A percentile compares a stretch with the other conserved stretches of the same genome.
Conservation (phyloP, 768 basidiomycete species). For the Erythrobasidium yunnanense region DNA sequence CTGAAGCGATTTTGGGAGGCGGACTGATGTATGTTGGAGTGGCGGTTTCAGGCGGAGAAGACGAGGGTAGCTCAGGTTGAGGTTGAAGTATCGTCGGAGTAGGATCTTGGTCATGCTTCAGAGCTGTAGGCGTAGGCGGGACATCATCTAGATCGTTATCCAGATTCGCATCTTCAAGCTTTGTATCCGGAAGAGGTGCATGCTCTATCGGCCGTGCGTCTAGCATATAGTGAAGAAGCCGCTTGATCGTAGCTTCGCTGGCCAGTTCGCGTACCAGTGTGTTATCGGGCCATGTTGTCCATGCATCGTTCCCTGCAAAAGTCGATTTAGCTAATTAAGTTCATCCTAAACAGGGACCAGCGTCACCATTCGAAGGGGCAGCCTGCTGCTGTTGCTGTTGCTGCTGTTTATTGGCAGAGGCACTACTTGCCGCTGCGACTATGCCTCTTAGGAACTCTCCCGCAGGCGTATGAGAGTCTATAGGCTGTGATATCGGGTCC, state of each 20-base stretch:
- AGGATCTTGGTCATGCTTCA: too few species aligned
- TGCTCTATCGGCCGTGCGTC: constrained; percentile 48
- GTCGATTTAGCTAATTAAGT: not conserved
- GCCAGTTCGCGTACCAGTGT: constrained; percentile 81
- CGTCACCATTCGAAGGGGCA: not conserved
- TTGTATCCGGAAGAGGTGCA: not conserved
- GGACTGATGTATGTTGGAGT: not conserved
- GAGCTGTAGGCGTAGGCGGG: too few species aligned
- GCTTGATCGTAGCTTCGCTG: constrained; percentile 56
- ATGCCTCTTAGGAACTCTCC: constrained; percentile 87
- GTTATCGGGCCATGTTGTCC: constrained; percentile 47
- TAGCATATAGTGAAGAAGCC: constrained; percentile 65
- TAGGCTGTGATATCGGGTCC: constrained; percentile 64
- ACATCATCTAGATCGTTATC: too few species aligned
- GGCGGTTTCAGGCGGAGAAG: not conserved
- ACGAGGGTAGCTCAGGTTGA: not conserved
- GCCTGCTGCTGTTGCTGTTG: constrained; percentile 20
- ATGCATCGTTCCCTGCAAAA: not conserved
- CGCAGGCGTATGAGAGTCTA: constrained; percentile 71
- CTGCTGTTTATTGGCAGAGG: constrained; percentile 15
- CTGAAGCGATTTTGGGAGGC: not conserved
- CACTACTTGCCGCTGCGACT: constrained; percentile 45
- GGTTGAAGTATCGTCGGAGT: not conserved
- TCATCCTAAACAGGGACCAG: not conserved
- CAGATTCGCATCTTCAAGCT: too few species aligned